Evolutionary conservation across 73 alveolate species (phyloP), one percentile per base, ranked within the genome.

Genomic region (Paramecium octaurelia): DNA sequence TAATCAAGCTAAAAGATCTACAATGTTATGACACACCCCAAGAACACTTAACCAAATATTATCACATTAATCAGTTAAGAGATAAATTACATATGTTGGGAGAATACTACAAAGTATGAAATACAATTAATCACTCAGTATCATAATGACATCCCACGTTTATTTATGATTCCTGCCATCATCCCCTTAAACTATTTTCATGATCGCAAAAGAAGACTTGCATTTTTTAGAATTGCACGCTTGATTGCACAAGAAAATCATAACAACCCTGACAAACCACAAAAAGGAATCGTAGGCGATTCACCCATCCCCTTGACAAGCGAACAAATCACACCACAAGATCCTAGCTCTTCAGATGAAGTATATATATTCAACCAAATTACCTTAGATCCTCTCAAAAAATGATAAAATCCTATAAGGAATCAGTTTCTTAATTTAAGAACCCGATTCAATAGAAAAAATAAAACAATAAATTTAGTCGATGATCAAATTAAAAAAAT

Each of bases 241-340:
- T 36, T 87, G 43, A 87, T 87, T n/a, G 93, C 70, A 12, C 68
- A 87, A 35, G 93, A 87, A 38, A 87, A 87, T 68, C 70, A 64
- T 38, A 87, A 87, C 44, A 87, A 87, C 48, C 93, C 93, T 16
- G 58, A 87, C 10, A 87, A 87, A 64, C 93, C 93, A 38, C 75
- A 54, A 34, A 87, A 87, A 87, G 93, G 88, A 18, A 87, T 87
- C 20, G 89, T 87, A 20, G 93, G 93, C 10, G 93, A 87, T 23
- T 54, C 59, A 27, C 93, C 93, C 3, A 68, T 68, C 2, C 50
- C 46, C 4, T 68, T 68, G 12, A 34, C 40, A 7, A 68, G 84
- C 9, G 84, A 68, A 68, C 12, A 68, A 68, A 34, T 68, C 9
- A 68, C 84, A 12, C 50, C 46, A n/a, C 50, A 68, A 34, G 84